Percentiles rank a stretch among this genome's conserved stretches.
Conservation (phyloP, 2,329 filamentous ascomycete species). For the Apiospora arundinis region DNA sequence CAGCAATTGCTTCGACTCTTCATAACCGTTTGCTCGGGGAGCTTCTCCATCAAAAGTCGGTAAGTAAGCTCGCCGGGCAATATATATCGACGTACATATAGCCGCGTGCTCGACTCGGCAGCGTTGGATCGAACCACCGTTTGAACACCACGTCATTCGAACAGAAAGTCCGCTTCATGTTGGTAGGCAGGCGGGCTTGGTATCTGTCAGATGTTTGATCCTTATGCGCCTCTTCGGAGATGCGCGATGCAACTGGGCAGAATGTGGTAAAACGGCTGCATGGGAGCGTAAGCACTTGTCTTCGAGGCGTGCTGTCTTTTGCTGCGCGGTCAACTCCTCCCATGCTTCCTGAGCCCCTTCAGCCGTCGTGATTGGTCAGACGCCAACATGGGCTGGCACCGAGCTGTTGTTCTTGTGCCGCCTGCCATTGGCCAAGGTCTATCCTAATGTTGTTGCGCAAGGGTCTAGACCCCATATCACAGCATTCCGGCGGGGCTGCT, state of each 20-base stretch:
- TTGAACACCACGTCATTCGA: background rate
- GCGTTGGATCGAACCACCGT: background rate
- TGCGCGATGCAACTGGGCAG: conserved; percentile 16
- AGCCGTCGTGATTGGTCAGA: background rate
- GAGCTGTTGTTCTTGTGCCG: background rate
- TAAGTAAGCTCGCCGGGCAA: background rate
- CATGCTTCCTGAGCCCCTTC: background rate
- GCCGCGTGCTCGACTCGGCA: background rate
- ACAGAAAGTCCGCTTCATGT: background rate
- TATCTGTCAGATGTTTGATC: conserved; percentile 10
- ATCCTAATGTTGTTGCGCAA: conserved; percentile 4
- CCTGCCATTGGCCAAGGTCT: conserved; percentile 1
- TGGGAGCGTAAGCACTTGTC: background rate
- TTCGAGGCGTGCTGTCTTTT: conserved; percentile 4
- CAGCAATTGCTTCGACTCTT: background rate
- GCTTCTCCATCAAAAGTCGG: background rate
- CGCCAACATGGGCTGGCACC: background rate
- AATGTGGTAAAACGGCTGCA: background rate
- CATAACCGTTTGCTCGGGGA: background rate
- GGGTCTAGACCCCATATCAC: conserved; percentile 13
- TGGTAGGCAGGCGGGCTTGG: background rate
- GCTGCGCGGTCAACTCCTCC: background rate
- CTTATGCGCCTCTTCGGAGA: conserved; percentile 8
- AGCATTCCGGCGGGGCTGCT: conserved; percentile 6
- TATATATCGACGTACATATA: background rate